phyloP scores from a whole-genome alignment of 768 basidiomycete genomes.

The Pleurotus giganteus region DNA sequence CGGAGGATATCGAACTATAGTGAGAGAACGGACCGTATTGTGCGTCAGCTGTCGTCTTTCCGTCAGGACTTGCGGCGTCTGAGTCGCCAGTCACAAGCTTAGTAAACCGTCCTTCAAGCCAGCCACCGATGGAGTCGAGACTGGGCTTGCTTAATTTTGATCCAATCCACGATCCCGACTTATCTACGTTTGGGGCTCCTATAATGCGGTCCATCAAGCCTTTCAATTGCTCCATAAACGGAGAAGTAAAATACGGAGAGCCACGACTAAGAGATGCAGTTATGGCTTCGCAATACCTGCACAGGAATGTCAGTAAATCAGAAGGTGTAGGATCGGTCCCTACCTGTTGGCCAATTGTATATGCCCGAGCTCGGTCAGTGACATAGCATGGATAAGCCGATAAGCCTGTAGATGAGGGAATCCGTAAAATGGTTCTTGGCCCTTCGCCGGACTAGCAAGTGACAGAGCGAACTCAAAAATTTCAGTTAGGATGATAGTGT shows the following conservation, averaged over 20 bases:
- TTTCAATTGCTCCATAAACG: conserved; percentile 72
- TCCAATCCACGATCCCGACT: conserved; percentile 81
- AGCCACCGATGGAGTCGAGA: conserved; percentile 86
- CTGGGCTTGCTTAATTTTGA: conserved; percentile 89
- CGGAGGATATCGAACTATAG: conserved; percentile 89
- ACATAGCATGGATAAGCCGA: conserved; percentile 73
- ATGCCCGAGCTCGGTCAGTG: conserved; percentile 81
- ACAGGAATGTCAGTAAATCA: not conserved
- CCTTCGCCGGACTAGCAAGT: conserved; percentile 67
- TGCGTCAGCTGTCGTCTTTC: conserved; percentile 37
- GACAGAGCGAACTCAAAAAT: conserved; percentile 90
- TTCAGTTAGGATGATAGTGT: conserved; percentile 84
- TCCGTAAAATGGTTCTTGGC: conserved; percentile 83
- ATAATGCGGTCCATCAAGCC: conserved; percentile 76
- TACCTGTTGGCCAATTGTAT: conserved; percentile 75
- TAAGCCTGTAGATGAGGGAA: conserved; percentile 87
- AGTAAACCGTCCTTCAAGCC: conserved; percentile 89
- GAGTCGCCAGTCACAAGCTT: conserved; percentile 94
- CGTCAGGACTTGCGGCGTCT: conserved; percentile 45
- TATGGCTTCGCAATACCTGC: conserved; percentile 93
- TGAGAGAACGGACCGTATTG: conserved; percentile 85
- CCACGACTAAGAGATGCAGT: conserved; percentile 57
- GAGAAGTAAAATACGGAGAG: conserved; percentile 65
- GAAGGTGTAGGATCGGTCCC: conserved; percentile 8
- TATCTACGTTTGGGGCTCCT: conserved; percentile 71